Evolutionary conservation across 2,329 filamentous ascomycete genomes (phyloP).

Genomic region (Alternaria sp.): DNA sequence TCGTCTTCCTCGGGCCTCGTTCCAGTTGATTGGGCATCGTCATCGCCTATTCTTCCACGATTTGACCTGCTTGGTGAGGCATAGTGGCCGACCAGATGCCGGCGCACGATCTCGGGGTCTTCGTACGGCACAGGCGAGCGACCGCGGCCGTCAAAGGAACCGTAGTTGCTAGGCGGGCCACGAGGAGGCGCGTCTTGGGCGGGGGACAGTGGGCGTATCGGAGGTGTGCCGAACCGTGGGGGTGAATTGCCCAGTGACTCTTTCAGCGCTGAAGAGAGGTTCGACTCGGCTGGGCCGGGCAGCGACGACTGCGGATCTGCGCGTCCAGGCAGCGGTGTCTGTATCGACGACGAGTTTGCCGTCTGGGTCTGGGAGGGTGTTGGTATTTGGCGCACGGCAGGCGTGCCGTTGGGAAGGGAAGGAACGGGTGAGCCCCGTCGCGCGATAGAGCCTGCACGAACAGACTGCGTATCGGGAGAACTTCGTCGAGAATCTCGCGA

Average conservation of each 20-base stretch:
- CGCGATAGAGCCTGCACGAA: slow-evolving; percentile 61
- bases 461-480: slow-evolving; percentile 48
- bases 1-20: slow-evolving; percentile 55
- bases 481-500: slow-evolving; percentile 32
- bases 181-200: slow-evolving; percentile 53
- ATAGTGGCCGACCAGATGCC: slow-evolving; percentile 74
- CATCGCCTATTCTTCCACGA: slow-evolving; percentile 31
- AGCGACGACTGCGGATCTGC: slow-evolving; percentile 63
- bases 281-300: slow-evolving; percentile 82
- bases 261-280: slow-evolving; percentile 85
- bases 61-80: slow-evolving; percentile 47
- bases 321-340: slow-evolving; percentile 70
- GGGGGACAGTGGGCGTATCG: slow-evolving; percentile 65
- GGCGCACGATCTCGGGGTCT: slow-evolving; percentile 87
- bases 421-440: slow-evolving; percentile 64
- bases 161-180: slow-evolving; percentile 75
- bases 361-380: slow-evolving; percentile 59
- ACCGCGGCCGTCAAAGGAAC: slow-evolving; percentile 77
- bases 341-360: slow-evolving; percentile 46
- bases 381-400: slow-evolving; percentile 59
- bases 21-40: slow-evolving; percentile 33
- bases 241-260: slow-evolving; percentile 74
- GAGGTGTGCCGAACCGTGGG: slow-evolving; percentile 68
- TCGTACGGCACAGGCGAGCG: slow-evolving; percentile 71
- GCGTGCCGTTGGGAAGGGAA: slow-evolving; percentile 51